Conservation (phyloP, 495 filamentous ascomycete species). For the Tuber aestivum region DNA sequence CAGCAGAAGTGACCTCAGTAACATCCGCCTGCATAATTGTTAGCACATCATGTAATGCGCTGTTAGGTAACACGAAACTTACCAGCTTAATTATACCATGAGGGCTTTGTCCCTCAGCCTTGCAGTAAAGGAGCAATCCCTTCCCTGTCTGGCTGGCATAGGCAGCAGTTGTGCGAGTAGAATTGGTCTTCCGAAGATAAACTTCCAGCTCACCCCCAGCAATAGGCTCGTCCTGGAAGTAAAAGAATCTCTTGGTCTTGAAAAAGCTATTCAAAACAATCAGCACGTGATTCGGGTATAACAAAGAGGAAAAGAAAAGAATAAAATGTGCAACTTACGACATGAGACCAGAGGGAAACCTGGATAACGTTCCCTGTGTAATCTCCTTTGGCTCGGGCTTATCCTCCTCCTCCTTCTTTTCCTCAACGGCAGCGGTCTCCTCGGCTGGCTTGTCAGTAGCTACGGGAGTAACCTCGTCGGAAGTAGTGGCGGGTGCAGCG, state of each 20-base stretch:
- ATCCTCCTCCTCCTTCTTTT: slow-evolving; percentile 51
- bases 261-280: slow-evolving; percentile 33
- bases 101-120: slow-evolving; percentile 80
- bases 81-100: slow-evolving; percentile 80
- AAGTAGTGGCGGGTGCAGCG: slow-evolving; percentile 43
- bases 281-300: background rate
- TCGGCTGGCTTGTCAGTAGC: slow-evolving; percentile 49
- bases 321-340: slow-evolving; percentile 60
- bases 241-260: slow-evolving; percentile 73
- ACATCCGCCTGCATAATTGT: slow-evolving; percentile 62
- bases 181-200: slow-evolving; percentile 84
- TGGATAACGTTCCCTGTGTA: slow-evolving; percentile 55
- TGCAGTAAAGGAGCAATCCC: slow-evolving; percentile 87
- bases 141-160: slow-evolving; percentile 92
- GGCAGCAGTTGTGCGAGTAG: slow-evolving; percentile 71
- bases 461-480: slow-evolving; percentile 49
- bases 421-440: slow-evolving; percentile 45
- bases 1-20: slow-evolving; percentile 68
- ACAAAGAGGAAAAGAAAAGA: background rate
- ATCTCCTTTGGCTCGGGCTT: slow-evolving; percentile 56
- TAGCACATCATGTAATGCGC: slow-evolving; percentile 8
- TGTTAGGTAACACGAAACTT: slow-evolving; percentile 41
- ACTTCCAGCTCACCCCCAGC: slow-evolving; percentile 63
- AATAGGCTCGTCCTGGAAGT: slow-evolving; percentile 78
- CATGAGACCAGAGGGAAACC: slow-evolving; percentile 57